Percentiles rank a stretch among this genome's conserved stretches.
phyloP scores from a whole-genome alignment of 495 filamentous ascomycete species.

The Penicillium paradoxum region DNA sequence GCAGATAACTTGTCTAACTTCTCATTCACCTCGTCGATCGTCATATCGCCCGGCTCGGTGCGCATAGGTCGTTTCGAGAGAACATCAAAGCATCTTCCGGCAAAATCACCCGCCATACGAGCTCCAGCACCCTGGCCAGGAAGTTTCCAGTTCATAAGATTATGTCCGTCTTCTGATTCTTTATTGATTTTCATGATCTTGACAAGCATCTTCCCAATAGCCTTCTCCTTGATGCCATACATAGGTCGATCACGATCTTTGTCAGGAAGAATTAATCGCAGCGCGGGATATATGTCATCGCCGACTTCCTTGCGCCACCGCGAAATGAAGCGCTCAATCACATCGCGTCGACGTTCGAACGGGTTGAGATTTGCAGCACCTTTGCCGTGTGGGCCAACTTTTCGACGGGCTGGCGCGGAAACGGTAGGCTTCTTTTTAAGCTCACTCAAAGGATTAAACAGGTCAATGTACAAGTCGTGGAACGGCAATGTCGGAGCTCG shows the following conservation, averaged over 20 bases:
- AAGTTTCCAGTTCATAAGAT: conserved; percentile 88
- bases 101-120: conserved; percentile 82
- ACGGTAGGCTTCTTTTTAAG: conserved; percentile 71
- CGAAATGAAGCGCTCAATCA: conserved; percentile 86
- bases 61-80: conserved; percentile 79
- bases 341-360: conserved; percentile 73
- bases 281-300: conserved; percentile 86
- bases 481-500: conserved; percentile 76
- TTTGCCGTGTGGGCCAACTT: conserved; percentile 52
- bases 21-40: conserved; percentile 84
- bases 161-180: conserved; percentile 81
- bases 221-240: conserved; percentile 93
- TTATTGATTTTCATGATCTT: conserved; percentile 90
- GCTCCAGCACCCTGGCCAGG: conserved; percentile 61
- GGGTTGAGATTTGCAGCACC: conserved; percentile 56
- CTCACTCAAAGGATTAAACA: conserved; percentile 85
- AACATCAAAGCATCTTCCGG: conserved; percentile 79
- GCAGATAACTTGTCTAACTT: conserved; percentile 74
- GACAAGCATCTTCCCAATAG: conserved; percentile 81
- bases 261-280: conserved; percentile 87
- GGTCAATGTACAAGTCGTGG: conserved; percentile 64
- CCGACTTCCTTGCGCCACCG: conserved; percentile 86
- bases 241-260: conserved; percentile 90
- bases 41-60: conserved; percentile 67
- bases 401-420: conserved; percentile 40